phyloP scores from a whole-genome alignment of 2,329 filamentous ascomycete species.

The Botrytis galanthina region DNA sequence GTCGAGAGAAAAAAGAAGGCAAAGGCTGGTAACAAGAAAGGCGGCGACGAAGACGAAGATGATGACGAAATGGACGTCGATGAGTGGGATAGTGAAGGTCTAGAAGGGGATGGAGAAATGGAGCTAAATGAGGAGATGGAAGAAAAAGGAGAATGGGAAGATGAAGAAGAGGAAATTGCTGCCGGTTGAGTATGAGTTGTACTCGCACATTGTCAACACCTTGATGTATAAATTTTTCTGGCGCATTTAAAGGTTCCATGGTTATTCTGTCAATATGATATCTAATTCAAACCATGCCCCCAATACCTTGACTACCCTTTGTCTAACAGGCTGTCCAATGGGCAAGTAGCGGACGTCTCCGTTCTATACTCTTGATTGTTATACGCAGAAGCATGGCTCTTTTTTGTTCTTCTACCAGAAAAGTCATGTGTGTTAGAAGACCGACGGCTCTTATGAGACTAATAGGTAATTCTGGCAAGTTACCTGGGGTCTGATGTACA shows the following conservation, averaged over 20 bases:
- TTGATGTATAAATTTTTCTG: conserved; percentile 9
- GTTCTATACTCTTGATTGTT: not conserved
- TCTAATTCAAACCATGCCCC: not conserved
- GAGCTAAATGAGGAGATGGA: conserved; percentile 39
- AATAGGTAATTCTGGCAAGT: not conserved
- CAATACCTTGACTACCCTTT: not conserved
- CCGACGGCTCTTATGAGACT: not conserved
- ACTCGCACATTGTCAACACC: not conserved
- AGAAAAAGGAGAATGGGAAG: conserved; percentile 38
- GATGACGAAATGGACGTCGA: conserved; percentile 49
- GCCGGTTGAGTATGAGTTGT: conserved; percentile 27
- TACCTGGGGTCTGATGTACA: not conserved
- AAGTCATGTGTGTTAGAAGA: not conserved
- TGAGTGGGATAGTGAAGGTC: conserved; percentile 41
- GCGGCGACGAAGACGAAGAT: conserved; percentile 52
- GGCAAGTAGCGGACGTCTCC: not conserved
- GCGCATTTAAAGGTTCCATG: not conserved
- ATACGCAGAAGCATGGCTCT: not conserved
- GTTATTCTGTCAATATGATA: conserved; percentile 5
- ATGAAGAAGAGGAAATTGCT: conserved; percentile 39
- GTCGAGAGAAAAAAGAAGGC: conserved; percentile 78
- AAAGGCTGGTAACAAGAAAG: conserved; percentile 46
- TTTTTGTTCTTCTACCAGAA: not conserved
- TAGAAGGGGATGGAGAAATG: conserved; percentile 39
- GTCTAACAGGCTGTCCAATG: not conserved